Evolutionary conservation across 768 basidiomycete genomes (phyloP).

Genomic region (Naganishia vishniacii): DNA sequence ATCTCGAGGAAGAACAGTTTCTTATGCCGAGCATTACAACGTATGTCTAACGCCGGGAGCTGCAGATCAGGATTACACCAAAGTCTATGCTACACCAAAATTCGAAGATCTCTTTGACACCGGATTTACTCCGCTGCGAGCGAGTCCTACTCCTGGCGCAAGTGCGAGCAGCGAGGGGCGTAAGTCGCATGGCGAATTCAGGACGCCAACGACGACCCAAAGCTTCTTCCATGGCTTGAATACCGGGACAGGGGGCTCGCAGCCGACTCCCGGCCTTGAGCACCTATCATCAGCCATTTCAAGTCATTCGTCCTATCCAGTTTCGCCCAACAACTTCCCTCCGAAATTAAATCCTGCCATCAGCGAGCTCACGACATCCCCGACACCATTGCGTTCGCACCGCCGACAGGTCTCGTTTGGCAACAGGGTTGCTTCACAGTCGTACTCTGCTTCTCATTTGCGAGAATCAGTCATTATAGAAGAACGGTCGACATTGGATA

Average conservation of each 20-base stretch:
- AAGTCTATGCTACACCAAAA: constrained; percentile 30
- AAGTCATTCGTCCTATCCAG: constrained; percentile 10
- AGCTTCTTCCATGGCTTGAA: constrained; percentile 28
- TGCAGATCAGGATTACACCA: constrained; percentile 25
- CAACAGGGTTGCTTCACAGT: constrained; percentile 10
- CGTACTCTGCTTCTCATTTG: constrained; percentile 18
- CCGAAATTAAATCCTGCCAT: constrained; percentile 19
- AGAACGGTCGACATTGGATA: neutral
- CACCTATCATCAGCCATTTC: constrained; percentile 21
- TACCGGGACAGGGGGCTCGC: constrained; percentile 18
- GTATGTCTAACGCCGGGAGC: constrained; percentile 29
- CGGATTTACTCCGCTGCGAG: constrained; percentile 14
- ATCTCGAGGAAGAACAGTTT: constrained; percentile 17
- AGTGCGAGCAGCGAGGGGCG: constrained; percentile 1
- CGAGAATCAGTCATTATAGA: constrained; percentile 21
- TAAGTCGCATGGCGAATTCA: constrained; percentile 12
- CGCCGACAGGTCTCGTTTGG: constrained; percentile 28
- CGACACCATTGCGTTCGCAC: constrained; percentile 24
- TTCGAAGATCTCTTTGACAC: constrained; percentile 30
- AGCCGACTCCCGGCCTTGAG: constrained; percentile 22
- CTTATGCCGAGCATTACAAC: constrained; percentile 31
- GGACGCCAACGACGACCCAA: constrained; percentile 28
- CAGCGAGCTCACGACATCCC: constrained; percentile 14
- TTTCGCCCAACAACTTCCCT: constrained; percentile 11
- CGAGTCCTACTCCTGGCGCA: constrained; percentile 23